Evolutionary conservation across 2,329 filamentous ascomycete genomes (phyloP), one percentile per base, ranked within the genome.

Genomic region (Albophoma yamanashiensis): DNA sequence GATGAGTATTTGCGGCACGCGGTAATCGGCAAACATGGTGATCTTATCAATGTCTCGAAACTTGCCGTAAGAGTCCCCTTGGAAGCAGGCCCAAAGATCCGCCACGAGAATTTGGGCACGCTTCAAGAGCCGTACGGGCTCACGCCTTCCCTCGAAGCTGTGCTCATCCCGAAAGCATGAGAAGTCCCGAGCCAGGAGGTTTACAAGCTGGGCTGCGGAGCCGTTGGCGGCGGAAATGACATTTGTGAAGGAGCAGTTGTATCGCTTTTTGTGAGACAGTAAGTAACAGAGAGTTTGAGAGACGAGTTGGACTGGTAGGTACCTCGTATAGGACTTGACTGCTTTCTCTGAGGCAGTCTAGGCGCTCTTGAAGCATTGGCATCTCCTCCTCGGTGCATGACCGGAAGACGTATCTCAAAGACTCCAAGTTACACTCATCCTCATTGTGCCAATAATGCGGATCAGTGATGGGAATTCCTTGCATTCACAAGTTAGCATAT

Each of bases 1-100:
- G 67, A 92, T 86, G 40, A 99, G 82, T 66, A 97, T 94, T 75
- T 99, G 94, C 17, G 95, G 95, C 59, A 99, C 88, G 52, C 94
- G 89, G 71, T 99, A 99, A 76, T 99, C 94, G 69, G 94, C 92
- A 78, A 99, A 99, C 88, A 97, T 97, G 62, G 94, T 99, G 68
- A 99, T 89, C 71, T 92, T 91, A 75, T 94, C 89, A 67, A 99
- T 96, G 70, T 99, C 94, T 60, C 85, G 71, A 73, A 99, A 99
- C 36, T 82, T 78, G 39, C 94, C 95, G 68, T 87, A 92, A 34
- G 83, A 80, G 65, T 88, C 79, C 55, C 91, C 92, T 58, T 93
- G 85, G 71, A 97, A 97, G 64, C 92, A 95, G 6, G 94, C 95
- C 95, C 95, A 99, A 1, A 97, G 72, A 72, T 99, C 94, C 27